Percentiles rank a stretch among this genome's conserved stretches.
These are phyloP conservation scores for Monilinia fructicola DNA, from an alignment of 2,329 filamentous ascomycete species.

Conservation along the genomic window DNA sequence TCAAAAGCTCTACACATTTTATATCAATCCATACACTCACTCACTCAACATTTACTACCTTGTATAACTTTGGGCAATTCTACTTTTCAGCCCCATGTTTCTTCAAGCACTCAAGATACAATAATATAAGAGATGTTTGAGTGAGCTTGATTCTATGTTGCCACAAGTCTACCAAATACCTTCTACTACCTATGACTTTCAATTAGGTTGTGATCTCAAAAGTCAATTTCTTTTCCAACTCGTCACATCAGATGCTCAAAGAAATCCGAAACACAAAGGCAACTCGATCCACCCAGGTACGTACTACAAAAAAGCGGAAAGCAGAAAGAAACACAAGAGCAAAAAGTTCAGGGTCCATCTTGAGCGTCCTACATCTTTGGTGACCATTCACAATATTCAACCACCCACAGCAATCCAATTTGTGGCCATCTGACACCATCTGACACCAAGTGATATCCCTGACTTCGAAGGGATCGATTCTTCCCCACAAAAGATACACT, in stretches of 20 bases:
- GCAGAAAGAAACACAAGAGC: background rate
- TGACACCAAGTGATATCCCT: background rate
- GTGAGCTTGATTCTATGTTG: background rate
- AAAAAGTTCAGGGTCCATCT: background rate
- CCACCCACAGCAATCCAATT: too few species aligned
- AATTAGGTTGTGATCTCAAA: too few species aligned
- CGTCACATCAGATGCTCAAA: too few species aligned
- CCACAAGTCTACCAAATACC: background rate
- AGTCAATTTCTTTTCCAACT: too few species aligned
- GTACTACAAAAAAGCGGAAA: too few species aligned
- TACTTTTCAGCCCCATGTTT: background rate
- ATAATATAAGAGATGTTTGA: background rate
- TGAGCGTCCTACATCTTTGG: background rate
- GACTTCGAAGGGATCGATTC: slow-evolving; percentile 11
- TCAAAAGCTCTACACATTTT: background rate
- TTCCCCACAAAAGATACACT: background rate
- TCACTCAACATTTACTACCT: too few species aligned
- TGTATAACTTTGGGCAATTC: too few species aligned
- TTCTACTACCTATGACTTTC: too few species aligned
- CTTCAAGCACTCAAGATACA: background rate
- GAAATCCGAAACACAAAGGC: background rate
- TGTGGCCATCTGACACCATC: too few species aligned
- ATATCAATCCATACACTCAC: background rate
- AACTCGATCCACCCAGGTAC: background rate
- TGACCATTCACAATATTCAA: background rate